A percentile compares a stretch with the other conserved stretches of the same genome.
Evolutionary conservation across 306 rosid species (phyloP).

Genomic region (Quercus agrifolia): DNA sequence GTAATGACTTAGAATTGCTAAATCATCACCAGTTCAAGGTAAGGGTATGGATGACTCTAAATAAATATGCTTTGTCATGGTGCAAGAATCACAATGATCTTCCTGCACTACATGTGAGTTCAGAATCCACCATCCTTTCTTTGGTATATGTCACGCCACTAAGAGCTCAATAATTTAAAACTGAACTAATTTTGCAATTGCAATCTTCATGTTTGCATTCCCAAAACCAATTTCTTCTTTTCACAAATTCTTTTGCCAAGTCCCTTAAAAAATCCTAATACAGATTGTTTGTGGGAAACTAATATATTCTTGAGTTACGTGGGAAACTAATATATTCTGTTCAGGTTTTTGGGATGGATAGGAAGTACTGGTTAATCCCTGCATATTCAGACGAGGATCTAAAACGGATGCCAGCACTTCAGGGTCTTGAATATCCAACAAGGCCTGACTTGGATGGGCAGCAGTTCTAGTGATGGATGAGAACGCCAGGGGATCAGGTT

Average conservation of each 20-base stretch:
- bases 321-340: background rate
- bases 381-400: slow-evolving; percentile 59
- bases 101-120: background rate
- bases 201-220: background rate
- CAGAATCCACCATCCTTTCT: background rate
- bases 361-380: slow-evolving; percentile 67
- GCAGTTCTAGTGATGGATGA: slow-evolving; percentile 26
- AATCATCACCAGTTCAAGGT: background rate
- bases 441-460: slow-evolving; percentile 39
- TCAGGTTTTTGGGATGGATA: slow-evolving; percentile 67
- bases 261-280: background rate
- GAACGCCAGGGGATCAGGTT: background rate
- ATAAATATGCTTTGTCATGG: background rate
- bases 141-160: no score
- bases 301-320: background rate
- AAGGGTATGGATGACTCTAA: background rate
- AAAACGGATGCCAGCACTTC: slow-evolving; percentile 52
- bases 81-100: background rate
- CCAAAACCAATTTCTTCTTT: background rate
- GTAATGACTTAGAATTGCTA: background rate
- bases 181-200: background rate
- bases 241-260: background rate
- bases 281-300: background rate
- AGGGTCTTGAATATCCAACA: slow-evolving; percentile 62
- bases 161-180: background rate